phyloP scores from a whole-genome alignment of 164 flowering plant species.

The Macadamia integrifolia region DNA sequence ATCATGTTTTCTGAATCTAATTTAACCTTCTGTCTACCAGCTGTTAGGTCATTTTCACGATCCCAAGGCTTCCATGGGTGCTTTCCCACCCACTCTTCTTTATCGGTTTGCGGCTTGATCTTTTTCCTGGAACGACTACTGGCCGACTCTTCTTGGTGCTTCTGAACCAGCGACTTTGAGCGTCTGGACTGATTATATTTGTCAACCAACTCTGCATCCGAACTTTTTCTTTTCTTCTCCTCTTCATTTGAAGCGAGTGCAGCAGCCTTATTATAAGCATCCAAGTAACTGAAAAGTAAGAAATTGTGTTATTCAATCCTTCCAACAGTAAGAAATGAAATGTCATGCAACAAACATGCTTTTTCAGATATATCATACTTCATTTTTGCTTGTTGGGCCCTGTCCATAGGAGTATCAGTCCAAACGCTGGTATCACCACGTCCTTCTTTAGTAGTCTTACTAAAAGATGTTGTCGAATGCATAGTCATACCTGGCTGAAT shows the following conservation, averaged over 20 bases:
- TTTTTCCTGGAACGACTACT: conserved; percentile 45
- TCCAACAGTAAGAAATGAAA: too few relatives aligned
- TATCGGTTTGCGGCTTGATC: conserved; percentile 36
- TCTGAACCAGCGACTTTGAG: conserved; percentile 71
- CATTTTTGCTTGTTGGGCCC: conserved; percentile 84
- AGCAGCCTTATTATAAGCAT: conserved; percentile 69
- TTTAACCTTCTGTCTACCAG: conserved; percentile 76
- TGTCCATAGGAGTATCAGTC: conserved; percentile 84
- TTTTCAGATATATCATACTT: conserved; percentile 29
- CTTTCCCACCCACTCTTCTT: conserved; percentile 78
- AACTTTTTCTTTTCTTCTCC: conserved; percentile 25
- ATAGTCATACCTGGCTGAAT: conserved; percentile 62
- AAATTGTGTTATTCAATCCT: not conserved
- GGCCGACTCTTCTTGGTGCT: conserved; percentile 55
- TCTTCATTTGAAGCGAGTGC: conserved; percentile 69
- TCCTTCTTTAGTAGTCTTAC: conserved; percentile 51
- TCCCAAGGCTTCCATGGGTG: conserved; percentile 99
- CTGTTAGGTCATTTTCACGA: conserved; percentile 83
- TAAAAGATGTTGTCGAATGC: conserved; percentile 60
- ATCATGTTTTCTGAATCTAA: conserved; percentile 59
- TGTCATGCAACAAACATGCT: not conserved
- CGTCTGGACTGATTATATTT: conserved; percentile 70
- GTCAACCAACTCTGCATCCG: conserved; percentile 83
- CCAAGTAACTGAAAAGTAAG: conserved; percentile 57
- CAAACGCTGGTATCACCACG: conserved; percentile 94